These are phyloP conservation scores for Vigna angularis DNA, from an alignment of 306 rosid species.

Conservation along the genomic window DNA sequence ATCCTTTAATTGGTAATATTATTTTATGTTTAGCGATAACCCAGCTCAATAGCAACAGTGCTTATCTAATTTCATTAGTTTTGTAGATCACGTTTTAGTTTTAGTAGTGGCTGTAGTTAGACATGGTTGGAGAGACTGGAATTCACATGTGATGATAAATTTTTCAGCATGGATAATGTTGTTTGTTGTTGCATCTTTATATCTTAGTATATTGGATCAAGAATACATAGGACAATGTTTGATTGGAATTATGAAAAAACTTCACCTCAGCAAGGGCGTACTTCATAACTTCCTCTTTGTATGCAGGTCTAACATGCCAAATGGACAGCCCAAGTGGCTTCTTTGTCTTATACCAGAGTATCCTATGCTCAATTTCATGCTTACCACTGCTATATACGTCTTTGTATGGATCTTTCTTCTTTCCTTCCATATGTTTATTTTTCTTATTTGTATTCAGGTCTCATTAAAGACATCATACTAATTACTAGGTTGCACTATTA, in stretches of 20 bases:
- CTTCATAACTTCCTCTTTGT: slow-evolving; percentile 39
- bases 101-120: not conserved
- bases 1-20: slow-evolving; percentile 24
- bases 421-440: slow-evolving; percentile 4
- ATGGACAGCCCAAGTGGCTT: slow-evolving; percentile 99
- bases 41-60: slow-evolving; percentile 18
- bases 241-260: slow-evolving; percentile 20
- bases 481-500: slow-evolving; percentile 40
- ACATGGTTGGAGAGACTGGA: slow-evolving; percentile 34
- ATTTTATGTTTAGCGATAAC: slow-evolving; percentile 17
- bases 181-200: slow-evolving; percentile 19
- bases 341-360: slow-evolving; percentile 91
- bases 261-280: slow-evolving; percentile 11
- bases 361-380: slow-evolving; percentile 97
- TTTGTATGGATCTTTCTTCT: slow-evolving; percentile 61
- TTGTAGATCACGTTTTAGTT: slow-evolving; percentile 26
- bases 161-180: slow-evolving; percentile 2
- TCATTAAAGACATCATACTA: slow-evolving; percentile 26
- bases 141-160: not conserved
- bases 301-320: slow-evolving; percentile 82
- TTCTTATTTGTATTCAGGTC: slow-evolving; percentile 26
- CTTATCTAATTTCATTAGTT: slow-evolving; percentile 29
- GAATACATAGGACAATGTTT: slow-evolving; percentile 14
- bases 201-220: slow-evolving; percentile 25
- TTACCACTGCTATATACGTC: slow-evolving; percentile 83